Base-by-base conservation (phyloP, 1,139 yeast species). In the Casaregolazyma lundiana region DNA sequence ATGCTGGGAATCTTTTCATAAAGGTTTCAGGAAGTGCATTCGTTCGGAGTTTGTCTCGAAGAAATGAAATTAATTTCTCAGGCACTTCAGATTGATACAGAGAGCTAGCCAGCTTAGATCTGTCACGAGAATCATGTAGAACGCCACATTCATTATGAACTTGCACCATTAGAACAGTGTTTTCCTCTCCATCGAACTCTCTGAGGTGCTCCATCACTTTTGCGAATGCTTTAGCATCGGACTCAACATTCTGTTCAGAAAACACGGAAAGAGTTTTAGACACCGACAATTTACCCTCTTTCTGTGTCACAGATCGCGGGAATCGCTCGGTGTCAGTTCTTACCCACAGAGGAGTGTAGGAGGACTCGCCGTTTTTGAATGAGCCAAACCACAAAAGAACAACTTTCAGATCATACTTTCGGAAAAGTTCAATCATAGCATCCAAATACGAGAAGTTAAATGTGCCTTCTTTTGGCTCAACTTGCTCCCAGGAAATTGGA, bases 361-460 rank as follows among this genome's bases (percentile, higher is more conserved):
- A 26, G 4, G 54, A 51, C 35, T 43, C 48, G 3, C 54, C 54
- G 17, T 51, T 50, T 21, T 51, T 51, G 36, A 51, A 51, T 5
- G 54, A 45, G 22, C 54, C 54, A 32, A 51, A 51, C 53, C 54
- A 51, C n/a, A 48, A 45, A 13, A 46, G 44, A 8, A 42, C 44
- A 9, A 49, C 30, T 13, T 41, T 35, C 15, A 49, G 29, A 7
- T 35, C 18, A 37, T 47, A 24, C n/a, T 35, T 15, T n/a, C 51
- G 40, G 19, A 47, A 48, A n/a, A 30, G 43, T 13, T 40, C 38
- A 21, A 46, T 29, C 6, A 41, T 40, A 8, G 24, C 40, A 34
- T 49, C 52, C 13, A 50, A 16, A 6, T 37, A 43, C 13, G 32
- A 8, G 38, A 50, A 50, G 29, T 48, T 46, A 34, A 49, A 50